Evolutionary conservation across 2,329 filamentous ascomycete species (phyloP).

Genomic region (Aspergillus nomiae): DNA sequence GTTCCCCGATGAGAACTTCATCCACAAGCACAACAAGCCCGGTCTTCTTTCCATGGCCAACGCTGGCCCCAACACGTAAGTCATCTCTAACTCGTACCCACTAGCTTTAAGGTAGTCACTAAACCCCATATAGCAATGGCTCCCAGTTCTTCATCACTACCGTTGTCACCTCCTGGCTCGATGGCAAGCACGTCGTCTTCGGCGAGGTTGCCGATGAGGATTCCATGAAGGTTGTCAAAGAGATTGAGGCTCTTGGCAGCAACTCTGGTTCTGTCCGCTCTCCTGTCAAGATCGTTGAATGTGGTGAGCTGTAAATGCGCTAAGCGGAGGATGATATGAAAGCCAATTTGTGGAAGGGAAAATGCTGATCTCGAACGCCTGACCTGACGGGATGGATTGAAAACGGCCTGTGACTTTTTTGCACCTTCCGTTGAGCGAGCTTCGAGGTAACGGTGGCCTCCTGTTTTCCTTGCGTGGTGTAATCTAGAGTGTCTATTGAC

Average conservation of each 20-base stretch:
- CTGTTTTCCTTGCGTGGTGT: constrained; percentile 24
- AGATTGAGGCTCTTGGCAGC: constrained; percentile 62
- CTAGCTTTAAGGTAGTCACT: background rate
- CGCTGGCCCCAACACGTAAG: constrained; percentile 86
- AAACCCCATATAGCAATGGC: constrained; percentile 54
- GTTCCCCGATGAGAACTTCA: constrained; percentile 93
- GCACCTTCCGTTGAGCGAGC: background rate
- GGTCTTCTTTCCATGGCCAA: constrained; percentile 94
- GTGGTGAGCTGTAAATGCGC: constrained; percentile 49
- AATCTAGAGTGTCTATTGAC: constrained; percentile 33
- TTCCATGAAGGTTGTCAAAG: constrained; percentile 58
- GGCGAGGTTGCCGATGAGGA: constrained; percentile 61
- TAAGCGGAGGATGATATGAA: background rate
- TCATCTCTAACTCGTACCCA: constrained; percentile 7
- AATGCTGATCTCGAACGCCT: background rate
- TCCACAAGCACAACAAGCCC: constrained; percentile 69
- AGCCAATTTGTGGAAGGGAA: constrained; percentile 4
- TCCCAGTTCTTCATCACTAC: constrained; percentile 76
- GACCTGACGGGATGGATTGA: background rate
- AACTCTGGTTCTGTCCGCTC: constrained; percentile 55
- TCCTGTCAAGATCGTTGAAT: constrained; percentile 55
- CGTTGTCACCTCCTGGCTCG: constrained; percentile 66
- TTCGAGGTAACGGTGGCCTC: constrained; percentile 10
- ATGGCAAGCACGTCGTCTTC: constrained; percentile 71
- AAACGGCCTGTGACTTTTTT: background rate